Conservation (phyloP, 345 rosid species). For the Dipteronia dyeriana region DNA sequence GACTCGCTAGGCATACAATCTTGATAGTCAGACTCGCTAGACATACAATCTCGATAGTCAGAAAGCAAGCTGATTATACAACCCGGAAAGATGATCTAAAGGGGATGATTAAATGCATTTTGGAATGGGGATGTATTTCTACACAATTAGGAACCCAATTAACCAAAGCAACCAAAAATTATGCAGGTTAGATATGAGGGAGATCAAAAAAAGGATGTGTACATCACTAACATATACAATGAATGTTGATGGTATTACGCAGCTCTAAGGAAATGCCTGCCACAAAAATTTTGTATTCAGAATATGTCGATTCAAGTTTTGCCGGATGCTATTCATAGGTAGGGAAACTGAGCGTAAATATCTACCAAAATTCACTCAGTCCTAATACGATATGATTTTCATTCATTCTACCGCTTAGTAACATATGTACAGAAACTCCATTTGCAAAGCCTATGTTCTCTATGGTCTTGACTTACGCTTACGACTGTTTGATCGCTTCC, state of each 20-base stretch:
- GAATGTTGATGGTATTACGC: not conserved
- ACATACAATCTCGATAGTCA: not conserved
- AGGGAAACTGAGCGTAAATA: conserved; percentile 52
- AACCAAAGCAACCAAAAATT: not conserved
- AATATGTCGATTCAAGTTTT: not conserved
- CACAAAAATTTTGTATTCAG: not conserved
- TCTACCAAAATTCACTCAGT: conserved; percentile 76
- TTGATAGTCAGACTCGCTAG: not conserved
- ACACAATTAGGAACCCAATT: not conserved
- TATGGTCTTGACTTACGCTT: conserved; percentile 49
- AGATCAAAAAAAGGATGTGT: not conserved
- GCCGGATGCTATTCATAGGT: conserved; percentile 19
- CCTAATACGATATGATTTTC: conserved; percentile 21
- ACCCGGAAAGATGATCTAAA: not conserved
- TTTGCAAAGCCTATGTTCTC: not conserved
- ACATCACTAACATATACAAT: conserved; percentile 5
- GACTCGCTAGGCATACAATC: not conserved
- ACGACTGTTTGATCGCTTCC: conserved; percentile 57
- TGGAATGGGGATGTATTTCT: not conserved
- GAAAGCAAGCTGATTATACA: not conserved
- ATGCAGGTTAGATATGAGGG: not conserved
- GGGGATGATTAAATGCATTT: not conserved
- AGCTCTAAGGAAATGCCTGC: not conserved
- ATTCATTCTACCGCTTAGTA: conserved; percentile 9
- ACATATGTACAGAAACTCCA: conserved; percentile 24